phyloP scores from a whole-genome alignment of 371 early-diverging fungal species.

The Actinomortierella wolfii region DNA sequence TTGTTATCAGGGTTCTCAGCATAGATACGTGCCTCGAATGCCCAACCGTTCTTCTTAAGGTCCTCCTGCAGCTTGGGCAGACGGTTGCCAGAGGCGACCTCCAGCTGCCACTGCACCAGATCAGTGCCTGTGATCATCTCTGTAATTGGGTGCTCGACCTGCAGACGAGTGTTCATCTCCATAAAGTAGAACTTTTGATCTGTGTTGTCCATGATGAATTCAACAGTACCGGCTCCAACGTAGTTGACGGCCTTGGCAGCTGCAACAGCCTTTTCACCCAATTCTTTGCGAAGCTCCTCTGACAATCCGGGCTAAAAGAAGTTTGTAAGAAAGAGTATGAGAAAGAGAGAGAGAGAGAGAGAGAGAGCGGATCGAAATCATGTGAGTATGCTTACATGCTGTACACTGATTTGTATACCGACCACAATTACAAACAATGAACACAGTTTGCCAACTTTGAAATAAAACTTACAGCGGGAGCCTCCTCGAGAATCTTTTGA shows the following conservation, averaged over 20 bases:
- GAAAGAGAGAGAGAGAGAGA: not conserved
- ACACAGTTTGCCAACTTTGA: constrained; percentile 16
- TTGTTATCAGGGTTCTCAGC: constrained; percentile 94
- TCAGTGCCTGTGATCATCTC: constrained; percentile 96
- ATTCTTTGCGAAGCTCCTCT: constrained; percentile 68
- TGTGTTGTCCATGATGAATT: constrained; percentile 94
- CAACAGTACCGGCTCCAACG: constrained; percentile 96
- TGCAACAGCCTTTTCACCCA: constrained; percentile 92
- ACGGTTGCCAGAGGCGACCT: constrained; percentile 86
- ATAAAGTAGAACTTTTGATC: constrained; percentile 93
- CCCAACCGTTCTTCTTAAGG: constrained; percentile 79
- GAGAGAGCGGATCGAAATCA: not conserved
- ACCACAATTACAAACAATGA: constrained; percentile 23
- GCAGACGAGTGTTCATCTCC: constrained; percentile 97
- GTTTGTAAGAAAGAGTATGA: too few relatives aligned
- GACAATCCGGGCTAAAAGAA: constrained; percentile 68
- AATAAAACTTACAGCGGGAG: constrained; percentile 57
- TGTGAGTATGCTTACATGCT: too few relatives aligned
- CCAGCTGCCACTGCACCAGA: constrained; percentile 92
- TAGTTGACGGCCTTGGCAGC: constrained; percentile 93
- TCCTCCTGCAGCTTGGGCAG: constrained; percentile 78
- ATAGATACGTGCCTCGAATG: constrained; percentile 97
- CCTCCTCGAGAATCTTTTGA: constrained; percentile 98
- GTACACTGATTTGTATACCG: too few relatives aligned
- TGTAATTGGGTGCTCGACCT: constrained; percentile 98